Evolutionary conservation across 768 basidiomycete genomes (phyloP).

Genomic region (Suillus brevipes): DNA sequence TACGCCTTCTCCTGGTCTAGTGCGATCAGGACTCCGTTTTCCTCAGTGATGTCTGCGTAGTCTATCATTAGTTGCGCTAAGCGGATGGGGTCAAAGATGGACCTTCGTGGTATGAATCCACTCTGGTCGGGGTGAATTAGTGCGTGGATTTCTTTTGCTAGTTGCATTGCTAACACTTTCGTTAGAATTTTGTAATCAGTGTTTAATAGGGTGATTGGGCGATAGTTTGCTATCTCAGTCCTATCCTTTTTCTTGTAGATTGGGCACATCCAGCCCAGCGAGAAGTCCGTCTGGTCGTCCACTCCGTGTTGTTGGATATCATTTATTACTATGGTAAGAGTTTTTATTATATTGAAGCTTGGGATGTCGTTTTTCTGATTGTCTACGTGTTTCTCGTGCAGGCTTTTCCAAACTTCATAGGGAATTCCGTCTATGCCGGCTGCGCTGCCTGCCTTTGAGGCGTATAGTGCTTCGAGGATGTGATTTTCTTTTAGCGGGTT

Average conservation of each 20-base stretch:
- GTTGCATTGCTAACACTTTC: constrained; percentile 19
- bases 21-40: constrained; percentile 16
- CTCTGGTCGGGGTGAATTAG: constrained; percentile 39
- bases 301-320: constrained; percentile 22
- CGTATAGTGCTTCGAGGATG: no score
- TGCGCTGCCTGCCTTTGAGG: no score
- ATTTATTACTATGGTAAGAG: constrained; percentile 8
- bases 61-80: constrained; percentile 28
- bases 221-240: constrained; percentile 34
- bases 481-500: no score
- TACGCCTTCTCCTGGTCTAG: constrained; percentile 34
- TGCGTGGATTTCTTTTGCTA: neutral
- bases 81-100: constrained; percentile 34
- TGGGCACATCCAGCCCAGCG: constrained; percentile 18
- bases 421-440: no score
- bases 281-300: neutral
- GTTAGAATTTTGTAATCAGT: constrained; percentile 36
- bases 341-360: constrained; percentile 10
- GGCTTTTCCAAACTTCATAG: no score
- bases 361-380: neutral
- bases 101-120: constrained; percentile 36
- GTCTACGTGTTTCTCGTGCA: no score
- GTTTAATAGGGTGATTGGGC: constrained; percentile 39
- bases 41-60: constrained; percentile 22
- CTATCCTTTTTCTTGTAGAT: constrained; percentile 43